These are phyloP conservation scores for Claviceps maximensis DNA, from an alignment of 2,329 filamentous ascomycete species.

Conservation along the genomic window DNA sequence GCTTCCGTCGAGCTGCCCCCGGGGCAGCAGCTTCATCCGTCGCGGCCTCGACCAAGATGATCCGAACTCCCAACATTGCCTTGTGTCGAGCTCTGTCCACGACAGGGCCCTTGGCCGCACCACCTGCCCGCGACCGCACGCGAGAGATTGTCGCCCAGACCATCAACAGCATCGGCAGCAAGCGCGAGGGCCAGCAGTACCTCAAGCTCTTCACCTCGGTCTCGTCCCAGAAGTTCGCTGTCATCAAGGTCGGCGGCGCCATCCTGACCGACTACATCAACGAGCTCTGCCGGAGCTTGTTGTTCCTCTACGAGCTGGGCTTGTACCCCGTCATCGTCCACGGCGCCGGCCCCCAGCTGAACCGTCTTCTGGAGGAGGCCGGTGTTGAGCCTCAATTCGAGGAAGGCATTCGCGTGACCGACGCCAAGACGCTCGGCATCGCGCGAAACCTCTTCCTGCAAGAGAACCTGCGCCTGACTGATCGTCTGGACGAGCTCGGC, in stretches of 20 bases:
- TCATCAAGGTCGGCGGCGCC: slow-evolving; percentile 95
- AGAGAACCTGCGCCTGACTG: slow-evolving; percentile 85
- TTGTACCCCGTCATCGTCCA: slow-evolving; percentile 94
- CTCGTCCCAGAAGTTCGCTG: slow-evolving; percentile 91
- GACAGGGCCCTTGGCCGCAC: neutral
- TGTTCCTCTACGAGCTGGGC: slow-evolving; percentile 88
- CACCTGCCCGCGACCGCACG: slow-evolving; percentile 2
- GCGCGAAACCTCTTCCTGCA: slow-evolving; percentile 87
- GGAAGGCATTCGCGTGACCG: slow-evolving; percentile 89
- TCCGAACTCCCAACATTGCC: neutral
- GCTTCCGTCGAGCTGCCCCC: neutral
- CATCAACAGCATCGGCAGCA: slow-evolving; percentile 6
- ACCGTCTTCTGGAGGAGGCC: slow-evolving; percentile 76
- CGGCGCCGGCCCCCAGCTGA: slow-evolving; percentile 88
- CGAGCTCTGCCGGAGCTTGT: slow-evolving; percentile 75
- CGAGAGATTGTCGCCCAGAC: slow-evolving; percentile 5
- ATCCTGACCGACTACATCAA: slow-evolving; percentile 91
- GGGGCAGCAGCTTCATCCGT: neutral
- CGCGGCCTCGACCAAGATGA: neutral
- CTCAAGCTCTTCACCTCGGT: slow-evolving; percentile 95
- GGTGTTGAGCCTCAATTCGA: slow-evolving; percentile 93
- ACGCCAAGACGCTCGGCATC: slow-evolving; percentile 84
- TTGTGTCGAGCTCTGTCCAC: neutral
- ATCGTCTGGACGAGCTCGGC: slow-evolving; percentile 80
- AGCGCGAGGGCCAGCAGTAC: slow-evolving; percentile 56